Evolutionary conservation across 1,284 basidiomycete genomes (phyloP), one percentile per base, ranked within the genome.

Genomic region (Coriolopsis trogii): DNA sequence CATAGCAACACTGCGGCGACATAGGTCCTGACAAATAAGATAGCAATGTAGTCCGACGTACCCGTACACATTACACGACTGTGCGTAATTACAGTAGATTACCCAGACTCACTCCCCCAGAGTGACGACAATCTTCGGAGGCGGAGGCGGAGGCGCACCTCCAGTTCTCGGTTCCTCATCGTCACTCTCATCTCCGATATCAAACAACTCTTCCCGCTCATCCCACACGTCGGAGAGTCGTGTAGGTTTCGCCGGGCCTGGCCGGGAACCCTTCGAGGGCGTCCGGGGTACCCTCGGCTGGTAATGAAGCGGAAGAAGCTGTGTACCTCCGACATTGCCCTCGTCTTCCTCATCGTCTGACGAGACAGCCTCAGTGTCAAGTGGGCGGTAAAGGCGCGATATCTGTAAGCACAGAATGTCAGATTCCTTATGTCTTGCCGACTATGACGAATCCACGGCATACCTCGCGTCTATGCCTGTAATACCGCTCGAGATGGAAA

Each of bases 381-480:
- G 72, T 0, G 89, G 89, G 37, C 80, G 81, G 67, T 92, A 92
- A 3, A 92, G 72, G 3, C 87, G 82, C 9, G 81, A 75, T 56
- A 92, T 92, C 87, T 91, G 55, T 18, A 4, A 26, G 18, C 3
- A 6, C 8, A 7, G 2, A 13, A 18, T 40, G 41, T 59, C 12
- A 50, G 36, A n/a, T n/a, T n/a, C n/a, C 24, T 15, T 4, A 23
- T 10, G 10, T 24, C 6, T 8, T 15, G 18, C 2, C n/a, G 18
- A 25, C 3, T 9, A 42, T 31, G 16, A 24, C 15, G 8, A 10
- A 25, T 21, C 9, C 39, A 7, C 1, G 25, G 62, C 63, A 31
- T 62, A 88, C 88, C 75, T 92, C 89, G 69, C 86, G 79, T 59
- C 90, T 77, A 55, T 82, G 80, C 16, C 89, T 84, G 67, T 92